Evolutionary conservation across 2,329 filamentous ascomycete genomes (phyloP).

Genomic region (Xylaria sp.): DNA sequence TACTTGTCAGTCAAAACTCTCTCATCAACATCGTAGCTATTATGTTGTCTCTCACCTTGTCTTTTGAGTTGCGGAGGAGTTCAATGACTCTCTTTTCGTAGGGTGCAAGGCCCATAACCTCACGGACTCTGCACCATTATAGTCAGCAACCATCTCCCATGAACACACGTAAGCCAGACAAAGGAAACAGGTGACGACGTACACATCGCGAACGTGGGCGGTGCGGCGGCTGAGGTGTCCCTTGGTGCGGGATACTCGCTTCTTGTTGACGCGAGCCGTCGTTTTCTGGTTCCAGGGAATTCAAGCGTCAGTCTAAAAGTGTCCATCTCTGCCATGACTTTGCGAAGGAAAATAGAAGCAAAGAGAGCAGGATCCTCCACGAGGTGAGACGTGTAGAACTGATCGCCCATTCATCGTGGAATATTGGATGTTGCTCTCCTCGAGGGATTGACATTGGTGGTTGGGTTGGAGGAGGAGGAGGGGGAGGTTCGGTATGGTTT

Average conservation of each 20-base stretch:
- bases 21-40: not conserved
- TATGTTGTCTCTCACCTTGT: constrained; percentile 68
- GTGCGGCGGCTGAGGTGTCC: constrained; percentile 97
- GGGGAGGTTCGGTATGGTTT: constrained; percentile 3
- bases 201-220: constrained; percentile 91
- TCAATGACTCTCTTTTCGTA: constrained; percentile 99
- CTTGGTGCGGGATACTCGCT: constrained; percentile 86
- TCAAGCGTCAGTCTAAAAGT: constrained; percentile 59
- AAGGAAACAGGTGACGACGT: constrained; percentile 7
- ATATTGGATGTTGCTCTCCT: constrained; percentile 13
- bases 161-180: constrained; percentile 1
- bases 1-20: not conserved
- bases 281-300: constrained; percentile 72
- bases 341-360: constrained; percentile 47
- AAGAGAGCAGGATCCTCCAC: constrained; percentile 74
- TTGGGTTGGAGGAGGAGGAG: constrained; percentile 24
- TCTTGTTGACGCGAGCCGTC: constrained; percentile 80
- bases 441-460: constrained; percentile 14
- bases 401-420: constrained; percentile 33
- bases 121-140: constrained; percentile 72
- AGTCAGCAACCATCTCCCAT: constrained; percentile 8
- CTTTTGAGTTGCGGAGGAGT: constrained; percentile 98
- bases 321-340: constrained; percentile 62
- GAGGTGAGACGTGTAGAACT: constrained; percentile 69
- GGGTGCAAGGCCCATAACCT: constrained; percentile 93